phyloP scores from a whole-genome alignment of 495 filamentous ascomycete species.

The Podospora conica region DNA sequence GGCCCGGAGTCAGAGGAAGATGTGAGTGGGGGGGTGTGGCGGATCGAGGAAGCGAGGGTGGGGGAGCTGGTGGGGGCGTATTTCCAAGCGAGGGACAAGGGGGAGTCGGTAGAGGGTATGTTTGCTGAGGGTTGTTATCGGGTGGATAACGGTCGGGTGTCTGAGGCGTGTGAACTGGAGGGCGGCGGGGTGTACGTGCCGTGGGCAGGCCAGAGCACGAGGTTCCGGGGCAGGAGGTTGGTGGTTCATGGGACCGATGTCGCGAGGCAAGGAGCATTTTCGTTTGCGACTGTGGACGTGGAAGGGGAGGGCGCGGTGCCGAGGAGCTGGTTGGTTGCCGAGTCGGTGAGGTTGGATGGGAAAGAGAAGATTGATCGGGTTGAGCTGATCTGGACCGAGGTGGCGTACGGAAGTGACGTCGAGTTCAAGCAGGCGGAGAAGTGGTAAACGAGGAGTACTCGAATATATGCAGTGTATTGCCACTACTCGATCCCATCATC shows the following conservation, averaged over 20 bases:
- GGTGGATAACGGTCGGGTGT: background rate
- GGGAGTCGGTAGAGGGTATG: background rate
- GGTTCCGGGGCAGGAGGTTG: background rate
- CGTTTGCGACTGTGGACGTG: background rate
- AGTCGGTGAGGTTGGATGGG: background rate
- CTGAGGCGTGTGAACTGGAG: background rate
- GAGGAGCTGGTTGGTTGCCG: background rate
- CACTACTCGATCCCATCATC: slow-evolving; percentile 22
- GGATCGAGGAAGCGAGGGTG: background rate
- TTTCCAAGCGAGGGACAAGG: background rate
- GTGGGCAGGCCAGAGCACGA: background rate
- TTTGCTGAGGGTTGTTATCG: background rate
- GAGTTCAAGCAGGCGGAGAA: background rate
- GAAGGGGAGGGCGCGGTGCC: background rate
- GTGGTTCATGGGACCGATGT: background rate
- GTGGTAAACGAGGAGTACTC: background rate
- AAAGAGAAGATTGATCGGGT: background rate
- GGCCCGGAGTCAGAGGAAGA: background rate
- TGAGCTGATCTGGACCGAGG: background rate
- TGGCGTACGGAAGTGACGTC: background rate
- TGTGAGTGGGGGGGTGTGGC: background rate
- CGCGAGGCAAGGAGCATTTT: background rate
- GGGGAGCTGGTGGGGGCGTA: background rate
- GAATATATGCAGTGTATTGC: too few species aligned
- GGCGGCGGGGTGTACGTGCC: background rate